Conservation (phyloP, 129 eudicot genomes). For the Escallonia rubra region DNA sequence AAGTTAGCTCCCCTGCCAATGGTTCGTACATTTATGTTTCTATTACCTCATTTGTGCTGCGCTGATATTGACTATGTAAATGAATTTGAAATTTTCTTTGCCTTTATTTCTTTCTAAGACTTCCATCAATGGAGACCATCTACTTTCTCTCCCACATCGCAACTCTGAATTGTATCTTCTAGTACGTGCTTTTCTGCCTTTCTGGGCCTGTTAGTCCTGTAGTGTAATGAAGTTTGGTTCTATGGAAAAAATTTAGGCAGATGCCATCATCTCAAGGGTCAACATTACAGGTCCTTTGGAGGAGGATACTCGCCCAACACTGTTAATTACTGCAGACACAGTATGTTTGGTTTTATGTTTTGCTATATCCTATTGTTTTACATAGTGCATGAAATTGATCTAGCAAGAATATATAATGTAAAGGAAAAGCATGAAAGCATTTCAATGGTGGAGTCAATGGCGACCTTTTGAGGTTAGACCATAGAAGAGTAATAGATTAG, state of each 20-base stretch:
- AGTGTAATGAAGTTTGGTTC: background rate
- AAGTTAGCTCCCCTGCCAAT: background rate
- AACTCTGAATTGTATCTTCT: background rate
- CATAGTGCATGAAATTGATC: background rate
- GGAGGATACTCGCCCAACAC: slow-evolving; percentile 54
- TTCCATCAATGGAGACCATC: background rate
- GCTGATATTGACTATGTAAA: background rate
- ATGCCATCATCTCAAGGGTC: slow-evolving; percentile 74
- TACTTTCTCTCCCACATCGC: background rate
- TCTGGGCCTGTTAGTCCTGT: background rate
- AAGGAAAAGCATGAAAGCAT: too few relatives aligned
- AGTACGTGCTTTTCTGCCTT: background rate
- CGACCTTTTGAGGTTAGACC: too few relatives aligned
- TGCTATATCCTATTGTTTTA: background rate
- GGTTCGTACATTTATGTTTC: background rate
- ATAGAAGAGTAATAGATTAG: too few relatives aligned
- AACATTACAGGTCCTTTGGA: slow-evolving; percentile 37
- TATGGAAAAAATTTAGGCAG: slow-evolving; percentile 51
- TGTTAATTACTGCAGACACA: slow-evolving; percentile 91
- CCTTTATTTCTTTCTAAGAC: background rate
- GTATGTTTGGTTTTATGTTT: slow-evolving; percentile 39
- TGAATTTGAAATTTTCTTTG: background rate
- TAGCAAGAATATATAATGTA: background rate
- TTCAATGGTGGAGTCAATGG: too few relatives aligned
- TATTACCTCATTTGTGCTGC: background rate